A percentile compares a stretch with the other conserved stretches of the same genome.
Evolutionary conservation across 306 rosid species (phyloP).

Genomic region (Quercus glauca): DNA sequence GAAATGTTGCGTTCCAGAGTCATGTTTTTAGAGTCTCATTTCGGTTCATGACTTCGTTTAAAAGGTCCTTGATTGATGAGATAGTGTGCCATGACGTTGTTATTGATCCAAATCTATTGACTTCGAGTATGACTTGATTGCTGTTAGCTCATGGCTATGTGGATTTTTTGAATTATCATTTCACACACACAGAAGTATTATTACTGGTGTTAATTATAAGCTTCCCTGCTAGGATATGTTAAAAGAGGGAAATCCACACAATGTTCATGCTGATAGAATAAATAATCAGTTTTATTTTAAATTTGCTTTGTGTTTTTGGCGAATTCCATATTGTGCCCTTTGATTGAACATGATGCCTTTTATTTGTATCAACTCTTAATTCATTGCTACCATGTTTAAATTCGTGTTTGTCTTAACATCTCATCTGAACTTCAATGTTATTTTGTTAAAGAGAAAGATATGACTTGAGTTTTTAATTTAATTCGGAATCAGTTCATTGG

Average conservation of each 20-base stretch:
- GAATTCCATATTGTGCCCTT: background rate
- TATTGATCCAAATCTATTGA: no score
- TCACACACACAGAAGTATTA: no score
- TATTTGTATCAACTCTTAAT: background rate
- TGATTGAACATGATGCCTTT: background rate
- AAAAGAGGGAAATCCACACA: background rate
- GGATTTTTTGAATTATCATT: no score
- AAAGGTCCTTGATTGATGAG: no score
- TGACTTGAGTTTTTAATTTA: constrained; percentile 12
- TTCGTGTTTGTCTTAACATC: constrained; percentile 19
- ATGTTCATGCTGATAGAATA: constrained; percentile 4
- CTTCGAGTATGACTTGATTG: no score
- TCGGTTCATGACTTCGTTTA: no score
- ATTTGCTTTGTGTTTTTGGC: background rate
- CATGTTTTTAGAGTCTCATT: no score
- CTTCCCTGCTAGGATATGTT: constrained; percentile 13
- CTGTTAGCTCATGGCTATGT: no score
- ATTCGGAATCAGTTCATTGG: no score
- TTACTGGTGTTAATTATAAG: no score
- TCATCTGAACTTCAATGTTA: constrained; percentile 13
- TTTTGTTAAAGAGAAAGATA: constrained; percentile 18
- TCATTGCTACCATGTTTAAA: background rate
- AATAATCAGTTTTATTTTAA: background rate
- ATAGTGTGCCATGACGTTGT: no score
- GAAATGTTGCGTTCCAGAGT: no score